Percentiles rank a stretch among this genome's conserved stretches.
These are phyloP conservation scores for Fusarium mexicanum DNA, from an alignment of 2,329 filamentous ascomycete species.

Conservation along the genomic window DNA sequence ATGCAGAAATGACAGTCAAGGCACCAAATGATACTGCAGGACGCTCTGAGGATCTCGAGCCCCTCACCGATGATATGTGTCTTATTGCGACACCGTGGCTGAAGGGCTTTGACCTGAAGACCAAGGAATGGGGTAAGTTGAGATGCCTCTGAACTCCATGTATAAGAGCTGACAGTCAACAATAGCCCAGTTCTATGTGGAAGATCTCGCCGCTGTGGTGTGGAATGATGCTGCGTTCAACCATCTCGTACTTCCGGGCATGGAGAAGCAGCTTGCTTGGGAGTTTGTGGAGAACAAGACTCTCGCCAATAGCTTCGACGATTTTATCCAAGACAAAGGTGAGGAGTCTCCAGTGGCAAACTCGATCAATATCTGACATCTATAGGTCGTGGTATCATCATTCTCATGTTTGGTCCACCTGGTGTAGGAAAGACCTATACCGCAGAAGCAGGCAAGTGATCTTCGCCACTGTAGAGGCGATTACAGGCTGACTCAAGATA, in stretches of 20 bases:
- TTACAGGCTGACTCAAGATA: background rate
- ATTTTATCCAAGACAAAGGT: slow-evolving; percentile 50
- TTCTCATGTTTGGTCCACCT: slow-evolving; percentile 56
- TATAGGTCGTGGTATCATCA: slow-evolving; percentile 53
- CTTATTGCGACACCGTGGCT: slow-evolving; percentile 51
- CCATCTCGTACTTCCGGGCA: slow-evolving; percentile 49
- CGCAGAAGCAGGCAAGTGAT: slow-evolving; percentile 42
- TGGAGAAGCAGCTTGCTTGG: slow-evolving; percentile 52
- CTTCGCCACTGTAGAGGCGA: accelerated
- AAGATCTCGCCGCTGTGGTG: background rate
- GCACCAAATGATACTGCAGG: background rate
- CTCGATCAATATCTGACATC: background rate
- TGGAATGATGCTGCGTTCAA: slow-evolving; percentile 52
- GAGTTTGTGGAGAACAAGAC: slow-evolving; percentile 51
- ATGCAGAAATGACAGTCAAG: slow-evolving; percentile 1
- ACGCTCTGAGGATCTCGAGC: slow-evolving; percentile 38
- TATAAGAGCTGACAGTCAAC: background rate
- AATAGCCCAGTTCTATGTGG: slow-evolving; percentile 1
- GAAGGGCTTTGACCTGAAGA: slow-evolving; percentile 50
- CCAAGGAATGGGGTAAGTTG: slow-evolving; percentile 39
- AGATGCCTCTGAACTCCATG: background rate
- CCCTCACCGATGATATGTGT: slow-evolving; percentile 48
- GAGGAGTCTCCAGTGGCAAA: accelerated
- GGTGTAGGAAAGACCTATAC: slow-evolving; percentile 60
- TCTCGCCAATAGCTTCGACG: slow-evolving; percentile 44